These are phyloP conservation scores for Stenogyne calaminthoides DNA, from an alignment of 305 asterid genomes.

Conservation along the genomic window DNA sequence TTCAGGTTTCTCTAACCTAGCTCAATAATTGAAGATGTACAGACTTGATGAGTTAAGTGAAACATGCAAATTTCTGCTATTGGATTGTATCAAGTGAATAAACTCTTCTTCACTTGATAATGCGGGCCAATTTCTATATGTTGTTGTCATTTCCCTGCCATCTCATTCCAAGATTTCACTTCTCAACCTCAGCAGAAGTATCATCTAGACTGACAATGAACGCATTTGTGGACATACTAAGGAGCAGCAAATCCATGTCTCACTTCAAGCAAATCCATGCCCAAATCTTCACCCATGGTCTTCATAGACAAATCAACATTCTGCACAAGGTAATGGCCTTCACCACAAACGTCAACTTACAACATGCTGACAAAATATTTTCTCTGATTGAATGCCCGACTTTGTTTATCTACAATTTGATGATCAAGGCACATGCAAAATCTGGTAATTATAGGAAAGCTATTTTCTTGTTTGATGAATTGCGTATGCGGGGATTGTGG, in stretches of 20 bases:
- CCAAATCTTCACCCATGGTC: conserved; percentile 57
- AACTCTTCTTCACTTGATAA: conserved; percentile 19
- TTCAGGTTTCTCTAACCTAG: background rate
- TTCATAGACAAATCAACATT: conserved; percentile 56
- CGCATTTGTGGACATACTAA: conserved; percentile 58
- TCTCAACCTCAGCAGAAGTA: conserved; percentile 29
- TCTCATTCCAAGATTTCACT: conserved; percentile 33
- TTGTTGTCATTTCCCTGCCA: conserved; percentile 32
- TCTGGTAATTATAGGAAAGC: conserved; percentile 45
- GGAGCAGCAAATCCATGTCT: conserved; percentile 59
- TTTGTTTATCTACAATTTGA: conserved; percentile 66
- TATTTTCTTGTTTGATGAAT: conserved; percentile 65
- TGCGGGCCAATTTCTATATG: conserved; percentile 5
- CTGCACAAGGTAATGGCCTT: conserved; percentile 76
- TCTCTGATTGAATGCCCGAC: conserved; percentile 48
- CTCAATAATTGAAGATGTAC: background rate
- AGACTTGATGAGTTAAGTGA: background rate
- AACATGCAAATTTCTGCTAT: background rate
- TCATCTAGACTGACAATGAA: conserved; percentile 40
- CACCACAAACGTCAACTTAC: conserved; percentile 46
- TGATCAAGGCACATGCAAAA: conserved; percentile 69
- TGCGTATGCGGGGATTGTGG: conserved; percentile 57
- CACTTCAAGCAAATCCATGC: conserved; percentile 72
- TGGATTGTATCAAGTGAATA: conserved; percentile 11
- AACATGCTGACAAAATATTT: conserved; percentile 59